Evolutionary conservation across 208 protist genomes (phyloP).

Genomic region (Trypanosoma congolense): DNA sequence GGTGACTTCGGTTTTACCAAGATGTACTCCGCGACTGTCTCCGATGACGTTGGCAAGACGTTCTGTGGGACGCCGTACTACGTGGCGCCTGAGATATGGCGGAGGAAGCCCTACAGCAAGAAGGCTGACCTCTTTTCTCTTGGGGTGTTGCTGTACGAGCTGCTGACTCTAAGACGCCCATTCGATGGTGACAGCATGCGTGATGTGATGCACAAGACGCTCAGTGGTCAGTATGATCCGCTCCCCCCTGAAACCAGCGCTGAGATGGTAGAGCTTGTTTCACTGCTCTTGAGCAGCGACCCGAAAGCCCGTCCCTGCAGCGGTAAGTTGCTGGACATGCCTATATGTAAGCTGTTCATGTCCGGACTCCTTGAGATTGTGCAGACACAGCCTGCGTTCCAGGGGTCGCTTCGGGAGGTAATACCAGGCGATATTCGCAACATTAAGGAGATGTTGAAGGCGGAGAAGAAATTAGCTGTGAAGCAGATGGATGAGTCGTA

Average conservation of each 20-base stretch:
- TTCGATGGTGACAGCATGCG: constrained; percentile 72
- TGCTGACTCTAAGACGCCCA: constrained; percentile 77
- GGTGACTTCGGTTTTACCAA: constrained; percentile 85
- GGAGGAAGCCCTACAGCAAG: constrained; percentile 87
- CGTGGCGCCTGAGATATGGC: constrained; percentile 90
- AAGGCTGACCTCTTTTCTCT: constrained; percentile 92
- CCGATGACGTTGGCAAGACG: constrained; percentile 47
- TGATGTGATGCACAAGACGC: constrained; percentile 56
- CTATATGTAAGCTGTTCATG: constrained; percentile 73
- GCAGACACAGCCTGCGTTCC: constrained; percentile 56
- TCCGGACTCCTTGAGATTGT: constrained; percentile 74
- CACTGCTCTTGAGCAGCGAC: constrained; percentile 27
- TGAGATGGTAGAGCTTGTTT: constrained; percentile 59
- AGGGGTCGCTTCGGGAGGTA: constrained; percentile 47
- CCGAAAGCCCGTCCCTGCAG: constrained; percentile 31
- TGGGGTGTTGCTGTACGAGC: constrained; percentile 82
- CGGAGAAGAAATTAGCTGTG: constrained; percentile 37
- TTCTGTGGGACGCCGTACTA: constrained; percentile 90
- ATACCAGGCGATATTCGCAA: constrained; percentile 55
- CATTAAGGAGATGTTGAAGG: constrained; percentile 51
- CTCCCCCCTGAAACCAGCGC: constrained; percentile 43
- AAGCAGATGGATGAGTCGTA: constrained; percentile 55
- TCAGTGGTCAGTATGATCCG: constrained; percentile 48
- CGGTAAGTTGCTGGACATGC: constrained; percentile 57
- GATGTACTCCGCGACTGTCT: constrained; percentile 54